phyloP scores from a whole-genome alignment of 306 rosid species.

The Spatholobus suberectus region DNA sequence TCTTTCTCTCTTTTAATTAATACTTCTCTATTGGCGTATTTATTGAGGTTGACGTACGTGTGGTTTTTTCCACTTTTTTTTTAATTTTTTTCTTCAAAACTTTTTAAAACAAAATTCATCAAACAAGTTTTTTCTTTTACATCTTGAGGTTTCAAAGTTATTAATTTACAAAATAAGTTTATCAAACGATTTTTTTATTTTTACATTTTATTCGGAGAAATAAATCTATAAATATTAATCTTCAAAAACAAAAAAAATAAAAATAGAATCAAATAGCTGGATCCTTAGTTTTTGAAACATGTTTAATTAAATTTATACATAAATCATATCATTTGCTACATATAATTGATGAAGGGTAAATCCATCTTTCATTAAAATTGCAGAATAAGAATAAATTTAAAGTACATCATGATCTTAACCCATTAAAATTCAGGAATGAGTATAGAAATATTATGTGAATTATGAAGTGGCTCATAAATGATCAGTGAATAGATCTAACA shows the following conservation, averaged over 20 bases:
- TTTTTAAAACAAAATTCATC: too few species aligned
- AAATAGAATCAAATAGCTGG: too few species aligned
- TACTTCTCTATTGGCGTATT: too few species aligned
- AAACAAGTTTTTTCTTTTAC: too few species aligned
- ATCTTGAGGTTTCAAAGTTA: too few species aligned
- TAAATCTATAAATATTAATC: background rate
- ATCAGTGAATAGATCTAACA: background rate
- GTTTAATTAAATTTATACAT: background rate
- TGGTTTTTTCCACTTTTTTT: too few species aligned
- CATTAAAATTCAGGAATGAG: background rate
- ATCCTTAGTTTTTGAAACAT: background rate
- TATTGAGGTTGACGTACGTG: too few species aligned
- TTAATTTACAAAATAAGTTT: too few species aligned
- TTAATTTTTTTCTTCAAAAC: too few species aligned
- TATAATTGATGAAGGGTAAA: background rate
- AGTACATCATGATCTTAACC: background rate
- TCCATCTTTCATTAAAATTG: background rate
- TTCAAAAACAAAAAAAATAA: too few species aligned
- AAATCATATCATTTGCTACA: background rate
- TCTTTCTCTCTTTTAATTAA: too few species aligned
- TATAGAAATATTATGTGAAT: background rate
- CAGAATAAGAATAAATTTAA: background rate
- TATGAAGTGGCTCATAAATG: background rate
- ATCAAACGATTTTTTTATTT: too few species aligned
- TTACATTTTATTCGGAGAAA: background rate